Evolutionary conservation across 257 asterid species (phyloP), one percentile per base, ranked within the genome.

Genomic region (Solanum neorickii): DNA sequence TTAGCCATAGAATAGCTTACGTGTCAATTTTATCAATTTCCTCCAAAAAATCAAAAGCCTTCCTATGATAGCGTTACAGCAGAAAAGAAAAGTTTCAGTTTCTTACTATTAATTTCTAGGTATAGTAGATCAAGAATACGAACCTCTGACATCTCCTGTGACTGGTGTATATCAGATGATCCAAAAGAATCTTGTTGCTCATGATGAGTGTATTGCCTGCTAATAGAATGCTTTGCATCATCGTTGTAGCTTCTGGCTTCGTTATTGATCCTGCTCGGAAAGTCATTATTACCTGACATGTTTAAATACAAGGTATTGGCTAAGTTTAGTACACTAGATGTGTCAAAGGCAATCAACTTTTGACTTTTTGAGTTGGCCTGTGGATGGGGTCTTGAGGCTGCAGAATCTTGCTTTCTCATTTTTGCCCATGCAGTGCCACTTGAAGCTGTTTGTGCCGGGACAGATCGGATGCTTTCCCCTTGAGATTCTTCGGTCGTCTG

Each of bases 401-500:
- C 89, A 31, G 90, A 91, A 35, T 86, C 92, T 69, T 91, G 95
- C 86, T 92, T 92, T 83, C 87, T 89, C 90, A 89, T 87, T 35
- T 92, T 92, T 12, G 91, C 94, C 96, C 95, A 93, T 46, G 91
- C 90, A 70, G 92, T 90, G 39, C 92, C 83, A 44, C 83, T 88
- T 12, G 95, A 96, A 42, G 91, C 86, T 27, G 93, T 66, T 49
- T 91, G 93, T 18, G 85, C 90, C 0, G 99, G 98, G 70, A 94
- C 91, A 0, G 98, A 93, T 18, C 88, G 92, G 33, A 89, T 88
- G 87, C 94, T 95, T 41, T 94, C 90, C 2, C 68, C 92, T 21
- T 92, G 91, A 52, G 98, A 95, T 84, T 89, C 94, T 59, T 90
- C 91, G 0, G 98, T 92, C 82, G 80, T 82, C 84, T 94, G 97